Conservation (phyloP, 2,329 filamentous ascomycete species). For the Apiospora pterosperma region DNA sequence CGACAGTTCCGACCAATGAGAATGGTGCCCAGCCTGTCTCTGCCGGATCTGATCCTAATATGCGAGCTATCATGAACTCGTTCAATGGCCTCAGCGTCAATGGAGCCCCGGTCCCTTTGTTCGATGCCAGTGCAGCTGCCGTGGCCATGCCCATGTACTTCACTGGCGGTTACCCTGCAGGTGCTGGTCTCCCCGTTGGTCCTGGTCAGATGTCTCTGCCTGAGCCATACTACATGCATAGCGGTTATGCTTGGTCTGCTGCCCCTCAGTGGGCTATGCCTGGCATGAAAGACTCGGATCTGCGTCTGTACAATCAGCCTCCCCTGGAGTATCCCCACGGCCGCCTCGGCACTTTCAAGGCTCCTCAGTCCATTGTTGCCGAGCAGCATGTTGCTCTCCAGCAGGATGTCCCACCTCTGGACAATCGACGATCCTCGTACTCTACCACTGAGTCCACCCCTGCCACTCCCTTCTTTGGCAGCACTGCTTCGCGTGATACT, state of each 20-base stretch:
- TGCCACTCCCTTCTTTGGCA: constrained; percentile 62
- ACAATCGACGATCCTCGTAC: constrained; percentile 65
- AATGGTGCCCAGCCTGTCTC: constrained; percentile 16
- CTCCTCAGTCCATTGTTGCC: constrained; percentile 48
- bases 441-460: constrained; percentile 66
- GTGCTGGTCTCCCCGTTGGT: not conserved
- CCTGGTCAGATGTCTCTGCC: not conserved
- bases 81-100: constrained; percentile 32
- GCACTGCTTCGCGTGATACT: constrained; percentile 55
- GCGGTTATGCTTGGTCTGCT: constrained; percentile 2
- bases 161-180: not conserved
- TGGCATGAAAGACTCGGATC: not conserved
- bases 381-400: constrained; percentile 45
- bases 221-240: not conserved
- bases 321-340: constrained; percentile 11
- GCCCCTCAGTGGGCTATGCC: not conserved
- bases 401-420: constrained; percentile 57
- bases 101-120: constrained; percentile 21
- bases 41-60: constrained; percentile 17
- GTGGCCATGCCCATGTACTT: constrained; percentile 22
- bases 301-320: not conserved
- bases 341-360: constrained; percentile 29
- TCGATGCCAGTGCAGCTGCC: constrained; percentile 28
- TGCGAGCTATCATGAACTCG: constrained; percentile 25
- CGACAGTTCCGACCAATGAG: constrained; percentile 17